phyloP scores from a whole-genome alignment of 441 rosid species.

The Populus trichocarpa region DNA sequence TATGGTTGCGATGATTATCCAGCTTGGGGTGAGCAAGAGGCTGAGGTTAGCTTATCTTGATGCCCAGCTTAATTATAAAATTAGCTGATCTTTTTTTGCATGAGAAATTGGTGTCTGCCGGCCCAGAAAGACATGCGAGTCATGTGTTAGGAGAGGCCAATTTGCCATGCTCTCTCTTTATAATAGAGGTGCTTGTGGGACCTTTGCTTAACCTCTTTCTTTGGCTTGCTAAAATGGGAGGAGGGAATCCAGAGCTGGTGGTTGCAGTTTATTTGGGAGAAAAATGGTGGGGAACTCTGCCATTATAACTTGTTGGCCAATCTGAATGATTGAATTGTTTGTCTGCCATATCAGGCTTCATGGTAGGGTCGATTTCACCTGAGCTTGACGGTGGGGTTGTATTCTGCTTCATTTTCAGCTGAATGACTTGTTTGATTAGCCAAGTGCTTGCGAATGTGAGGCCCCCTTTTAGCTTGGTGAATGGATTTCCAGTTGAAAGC shows the following conservation, averaged over 20 bases:
- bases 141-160: constrained; percentile 26
- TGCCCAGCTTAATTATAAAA: constrained; percentile 17
- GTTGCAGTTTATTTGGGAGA: constrained; percentile 29
- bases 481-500: constrained; percentile 1
- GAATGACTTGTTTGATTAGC: not conserved
- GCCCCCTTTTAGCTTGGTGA: not conserved
- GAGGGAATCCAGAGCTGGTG: constrained; percentile 36
- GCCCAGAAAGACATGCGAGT: constrained; percentile 32
- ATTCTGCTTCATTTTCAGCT: not conserved
- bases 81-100: constrained; percentile 22
- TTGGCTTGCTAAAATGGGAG: constrained; percentile 22
- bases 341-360: constrained; percentile 50
- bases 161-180: constrained; percentile 17
- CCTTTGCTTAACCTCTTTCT: constrained; percentile 22
- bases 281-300: constrained; percentile 44
- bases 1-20: constrained; percentile 21
- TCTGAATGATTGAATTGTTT: constrained; percentile 42
- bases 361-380: constrained; percentile 38
- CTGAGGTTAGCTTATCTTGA: constrained; percentile 31
- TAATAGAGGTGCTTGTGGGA: constrained; percentile 36
- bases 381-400: constrained; percentile 18
- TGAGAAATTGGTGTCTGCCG: constrained; percentile 24
- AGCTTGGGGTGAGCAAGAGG: constrained; percentile 31
- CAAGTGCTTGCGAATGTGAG: not conserved
- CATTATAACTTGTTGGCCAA: constrained; percentile 30